Evolutionary conservation across 768 basidiomycete species (phyloP), one percentile per base, ranked within the genome.

Genomic region (Obba rivulosa): DNA sequence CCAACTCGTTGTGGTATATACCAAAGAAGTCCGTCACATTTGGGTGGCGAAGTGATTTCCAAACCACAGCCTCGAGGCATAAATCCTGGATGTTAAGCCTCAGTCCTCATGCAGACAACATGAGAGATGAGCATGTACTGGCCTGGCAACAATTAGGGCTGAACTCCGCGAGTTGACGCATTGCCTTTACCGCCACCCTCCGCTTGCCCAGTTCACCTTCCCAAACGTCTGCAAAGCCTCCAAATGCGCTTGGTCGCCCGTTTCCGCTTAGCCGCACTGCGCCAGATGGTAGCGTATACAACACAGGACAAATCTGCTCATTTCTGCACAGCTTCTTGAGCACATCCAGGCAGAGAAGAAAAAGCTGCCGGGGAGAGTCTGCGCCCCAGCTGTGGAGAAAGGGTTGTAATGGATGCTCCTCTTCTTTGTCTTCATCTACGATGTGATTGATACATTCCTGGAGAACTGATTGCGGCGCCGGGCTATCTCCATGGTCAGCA

Each of bases 201-300:
- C 18, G 13, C 5, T 35, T 34, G 16, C 23, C 34, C 24, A 40
- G 35, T 8, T 28, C 20, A 1, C 50, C 45, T 4, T 35, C 25
- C 49, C 49, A 47, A 3, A 51, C 37, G 22, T 51, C 50, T 5
- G 45, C 45, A 23, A 41, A 51, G 5, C 50, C 50, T 14, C 50
- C 50, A 8, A 14, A 40, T 18, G 50, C 45, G 28, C 5, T 31
- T 7, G 28, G 28, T 13, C 13, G 5, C 13, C 28, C 13, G 28
- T n/a, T 13, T 31, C 7, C 13, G 28, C 28, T 5, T 31, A 31
- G 28, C 13, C 28, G 28, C 13, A 31, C 5, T 31, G 28, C 28
- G n/a, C n/a, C n/a, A n/a, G n/a, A n/a, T n/a, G n/a, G n/a, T n/a
- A n/a, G n/a, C n/a, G n/a, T n/a, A n/a, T n/a, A n/a, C n/a, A n/a